Percentiles rank a stretch among this genome's conserved stretches.
Evolutionary conservation across 345 rosid species (phyloP).

Genomic region (Leavenworthia alabamica): DNA sequence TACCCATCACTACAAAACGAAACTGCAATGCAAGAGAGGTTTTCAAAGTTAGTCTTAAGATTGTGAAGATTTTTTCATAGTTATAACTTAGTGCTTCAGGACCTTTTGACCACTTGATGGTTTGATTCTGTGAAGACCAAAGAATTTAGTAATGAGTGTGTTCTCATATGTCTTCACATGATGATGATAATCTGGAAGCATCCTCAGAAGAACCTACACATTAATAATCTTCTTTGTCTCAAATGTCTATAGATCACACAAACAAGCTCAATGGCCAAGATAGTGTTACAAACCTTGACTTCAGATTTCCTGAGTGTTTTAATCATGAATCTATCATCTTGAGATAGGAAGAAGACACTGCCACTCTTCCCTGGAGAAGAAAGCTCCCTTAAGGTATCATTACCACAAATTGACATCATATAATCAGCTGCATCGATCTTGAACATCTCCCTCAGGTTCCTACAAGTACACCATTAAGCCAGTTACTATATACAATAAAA

Average conservation of each 20-base stretch:
- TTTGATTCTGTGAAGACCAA: slow-evolving; percentile 98
- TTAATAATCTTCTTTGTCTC: slow-evolving; percentile 14
- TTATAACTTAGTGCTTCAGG: slow-evolving; percentile 8
- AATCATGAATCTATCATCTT: slow-evolving; percentile 96
- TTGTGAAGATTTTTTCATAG: too few relatives aligned
- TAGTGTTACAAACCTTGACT: slow-evolving; percentile 70
- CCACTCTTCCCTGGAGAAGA: slow-evolving; percentile 99
- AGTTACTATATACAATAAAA: not conserved
- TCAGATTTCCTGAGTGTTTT: slow-evolving; percentile 95
- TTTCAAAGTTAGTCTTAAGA: slow-evolving; percentile 1
- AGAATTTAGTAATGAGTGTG: slow-evolving; percentile 92
- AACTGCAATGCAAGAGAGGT: slow-evolving; percentile 53
- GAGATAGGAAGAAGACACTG: slow-evolving; percentile 90
- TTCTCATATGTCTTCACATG: slow-evolving; percentile 89
- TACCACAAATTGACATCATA: slow-evolving; percentile 98
- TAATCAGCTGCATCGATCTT: slow-evolving; percentile 98
- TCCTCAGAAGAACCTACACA: slow-evolving; percentile 78
- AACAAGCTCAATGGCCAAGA: too few relatives aligned
- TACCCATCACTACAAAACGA: slow-evolving; percentile 98
- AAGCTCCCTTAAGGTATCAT: slow-evolving; percentile 92
- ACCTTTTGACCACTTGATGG: slow-evolving; percentile 99
- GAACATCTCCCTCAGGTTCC: slow-evolving; percentile 97
- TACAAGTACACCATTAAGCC: slow-evolving; percentile 17
- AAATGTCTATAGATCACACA: too few relatives aligned
- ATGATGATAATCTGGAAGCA: slow-evolving; percentile 95